A percentile compares a stretch with the other conserved stretches of the same genome.
Evolutionary conservation across 2,329 filamentous ascomycete species (phyloP).

Genomic region (Lasiodiplodia sp.): DNA sequence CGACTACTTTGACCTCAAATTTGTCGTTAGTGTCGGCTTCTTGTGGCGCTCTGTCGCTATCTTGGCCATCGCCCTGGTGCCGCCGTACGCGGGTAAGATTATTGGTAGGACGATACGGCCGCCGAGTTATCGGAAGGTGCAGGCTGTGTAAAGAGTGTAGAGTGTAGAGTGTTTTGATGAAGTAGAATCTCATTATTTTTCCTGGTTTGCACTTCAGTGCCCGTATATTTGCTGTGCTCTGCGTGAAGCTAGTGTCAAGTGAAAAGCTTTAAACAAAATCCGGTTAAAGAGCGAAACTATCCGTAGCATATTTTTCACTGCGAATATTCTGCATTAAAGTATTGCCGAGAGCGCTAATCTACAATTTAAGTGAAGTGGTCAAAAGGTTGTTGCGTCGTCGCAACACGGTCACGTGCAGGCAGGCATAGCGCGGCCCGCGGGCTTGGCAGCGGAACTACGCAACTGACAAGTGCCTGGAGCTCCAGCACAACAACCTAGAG

Average conservation of each 20-base stretch:
- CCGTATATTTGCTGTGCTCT: not conserved
- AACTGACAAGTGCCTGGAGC: conserved; percentile 30
- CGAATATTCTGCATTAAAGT: too few species aligned
- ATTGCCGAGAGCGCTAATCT: too few species aligned
- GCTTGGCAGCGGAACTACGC: conserved; percentile 28
- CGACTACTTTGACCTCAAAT: conserved; percentile 86
- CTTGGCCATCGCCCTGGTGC: conserved; percentile 79
- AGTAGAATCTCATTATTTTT: not conserved
- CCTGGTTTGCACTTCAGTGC: not conserved
- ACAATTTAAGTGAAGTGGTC: too few species aligned
- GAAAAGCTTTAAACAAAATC: too few species aligned
- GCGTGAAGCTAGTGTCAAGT: too few species aligned
- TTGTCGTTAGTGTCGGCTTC: conserved; percentile 80
- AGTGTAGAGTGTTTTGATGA: conserved; percentile 2
- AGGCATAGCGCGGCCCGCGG: conserved; percentile 8
- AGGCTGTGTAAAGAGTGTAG: conserved; percentile 61
- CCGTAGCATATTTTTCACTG: too few species aligned
- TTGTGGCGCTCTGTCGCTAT: conserved; percentile 88
- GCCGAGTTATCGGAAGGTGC: conserved; percentile 93
- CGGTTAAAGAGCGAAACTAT: too few species aligned
- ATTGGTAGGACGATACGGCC: conserved; percentile 86
- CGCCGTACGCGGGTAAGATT: conserved; percentile 86
- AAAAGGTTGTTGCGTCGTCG: not conserved
- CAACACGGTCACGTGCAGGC: conserved; percentile 8
- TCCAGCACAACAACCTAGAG: conserved; percentile 29